A percentile compares a stretch with the other conserved stretches of the same genome.
Evolutionary conservation across 208 protist species (phyloP).

Genomic region (Histomonas meleagridis): DNA sequence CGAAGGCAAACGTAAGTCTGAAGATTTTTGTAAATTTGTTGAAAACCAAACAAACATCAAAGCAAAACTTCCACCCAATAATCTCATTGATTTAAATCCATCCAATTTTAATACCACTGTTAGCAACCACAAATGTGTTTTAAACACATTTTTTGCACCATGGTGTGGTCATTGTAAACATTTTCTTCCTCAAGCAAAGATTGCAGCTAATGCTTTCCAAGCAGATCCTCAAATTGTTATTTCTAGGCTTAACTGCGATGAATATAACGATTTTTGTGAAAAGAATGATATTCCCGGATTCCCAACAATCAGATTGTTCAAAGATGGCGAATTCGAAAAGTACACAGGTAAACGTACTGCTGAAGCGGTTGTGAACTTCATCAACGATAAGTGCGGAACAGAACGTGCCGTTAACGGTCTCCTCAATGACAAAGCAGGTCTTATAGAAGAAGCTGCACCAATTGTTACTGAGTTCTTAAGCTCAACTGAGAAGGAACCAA

Average conservation of each 20-base stretch:
- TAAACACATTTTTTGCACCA: constrained; percentile 23
- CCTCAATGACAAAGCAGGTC: not conserved
- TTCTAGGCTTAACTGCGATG: not conserved
- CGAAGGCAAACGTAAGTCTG: not conserved
- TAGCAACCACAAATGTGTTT: not conserved
- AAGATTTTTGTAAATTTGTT: not conserved
- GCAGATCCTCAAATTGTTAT: not conserved
- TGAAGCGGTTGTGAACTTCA: not conserved
- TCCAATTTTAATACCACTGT: not conserved
- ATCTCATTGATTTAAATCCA: not conserved
- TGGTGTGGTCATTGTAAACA: constrained; percentile 4
- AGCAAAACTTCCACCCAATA: not conserved
- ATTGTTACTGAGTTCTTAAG: not conserved
- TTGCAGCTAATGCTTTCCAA: not conserved
- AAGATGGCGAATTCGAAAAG: not conserved
- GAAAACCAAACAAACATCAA: not conserved
- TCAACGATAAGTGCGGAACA: constrained; percentile 24
- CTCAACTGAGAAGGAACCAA: not conserved
- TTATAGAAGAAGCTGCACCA: not conserved
- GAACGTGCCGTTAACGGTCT: not conserved
- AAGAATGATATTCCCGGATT: not conserved
- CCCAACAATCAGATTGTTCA: constrained; percentile 24
- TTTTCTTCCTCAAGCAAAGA: not conserved
- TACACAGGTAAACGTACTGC: not conserved
- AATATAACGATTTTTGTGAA: not conserved